A percentile compares a stretch with the other conserved stretches of the same genome.
These are phyloP conservation scores for Phytopythium aichiense DNA, from an alignment of 352 stramenopile genomes.

Conservation along the genomic window DNA sequence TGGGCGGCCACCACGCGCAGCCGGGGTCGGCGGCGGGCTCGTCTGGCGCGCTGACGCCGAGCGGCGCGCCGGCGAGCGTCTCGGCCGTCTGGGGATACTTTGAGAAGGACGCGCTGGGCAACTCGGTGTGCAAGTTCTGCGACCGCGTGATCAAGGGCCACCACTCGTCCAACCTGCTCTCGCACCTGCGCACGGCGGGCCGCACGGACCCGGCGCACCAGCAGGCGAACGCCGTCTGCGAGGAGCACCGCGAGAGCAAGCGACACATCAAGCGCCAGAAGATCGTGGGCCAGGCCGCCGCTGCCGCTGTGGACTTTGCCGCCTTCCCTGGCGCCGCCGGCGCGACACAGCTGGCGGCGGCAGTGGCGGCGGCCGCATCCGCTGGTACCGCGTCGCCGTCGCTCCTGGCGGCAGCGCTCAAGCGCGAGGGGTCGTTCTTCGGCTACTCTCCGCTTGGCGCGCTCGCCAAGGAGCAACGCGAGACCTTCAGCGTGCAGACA, in stretches of 20 bases:
- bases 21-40: constrained; percentile 7
- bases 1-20: constrained; percentile 6
- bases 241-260: constrained; percentile 79
- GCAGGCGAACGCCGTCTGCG: constrained; percentile 68
- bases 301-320: constrained; percentile 29
- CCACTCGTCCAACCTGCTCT: constrained; percentile 81
- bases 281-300: constrained; percentile 31
- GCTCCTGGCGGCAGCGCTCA: constrained; percentile 22
- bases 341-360: constrained; percentile 32
- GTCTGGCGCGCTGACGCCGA: constrained; percentile 7
- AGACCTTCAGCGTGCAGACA: constrained; percentile 20
- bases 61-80: constrained; percentile 43
- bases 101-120: constrained; percentile 66
- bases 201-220: constrained; percentile 67
- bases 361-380: constrained; percentile 33
- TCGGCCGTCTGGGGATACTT: constrained; percentile 85
- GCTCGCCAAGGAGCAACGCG: constrained; percentile 46
- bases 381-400: constrained; percentile 16
- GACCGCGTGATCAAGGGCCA: constrained; percentile 82
- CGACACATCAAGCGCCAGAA: constrained; percentile 77
- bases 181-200: constrained; percentile 68
- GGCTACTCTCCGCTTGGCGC: constrained; percentile 10
- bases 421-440: constrained; percentile 22
- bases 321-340: constrained; percentile 7
- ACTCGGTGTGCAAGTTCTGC: constrained; percentile 85